Evolutionary conservation across 176 grass and related monocot genomes (phyloP).

Genomic region (Thalia dealbata): DNA sequence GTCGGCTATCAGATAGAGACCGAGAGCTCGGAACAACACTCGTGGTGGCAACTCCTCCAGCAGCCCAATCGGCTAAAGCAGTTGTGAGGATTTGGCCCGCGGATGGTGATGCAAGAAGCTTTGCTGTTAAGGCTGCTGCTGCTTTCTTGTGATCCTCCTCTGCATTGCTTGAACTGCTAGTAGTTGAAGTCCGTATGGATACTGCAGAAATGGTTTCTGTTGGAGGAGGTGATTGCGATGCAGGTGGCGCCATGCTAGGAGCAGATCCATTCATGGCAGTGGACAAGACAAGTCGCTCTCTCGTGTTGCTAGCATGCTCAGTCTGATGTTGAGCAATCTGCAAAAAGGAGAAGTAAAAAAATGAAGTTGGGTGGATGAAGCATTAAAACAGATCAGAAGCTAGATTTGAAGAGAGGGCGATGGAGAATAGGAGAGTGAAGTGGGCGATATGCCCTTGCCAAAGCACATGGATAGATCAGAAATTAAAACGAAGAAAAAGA

Average conservation of each 20-base stretch:
- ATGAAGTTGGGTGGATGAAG: neutral
- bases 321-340: slow-evolving; percentile 41
- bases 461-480: too few species aligned
- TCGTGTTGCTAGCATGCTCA: slow-evolving; percentile 29
- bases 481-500: too few species aligned
- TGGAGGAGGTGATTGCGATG: slow-evolving; percentile 25
- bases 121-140: slow-evolving; percentile 81
- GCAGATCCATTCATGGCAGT: slow-evolving; percentile 4
- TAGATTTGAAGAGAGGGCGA: too few species aligned
- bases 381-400: too few species aligned
- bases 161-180: slow-evolving; percentile 18
- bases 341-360: slow-evolving; percentile 18
- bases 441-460: too few species aligned
- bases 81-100: slow-evolving; percentile 49
- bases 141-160: slow-evolving; percentile 59
- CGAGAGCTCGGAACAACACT: slow-evolving; percentile 25
- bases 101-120: slow-evolving; percentile 66
- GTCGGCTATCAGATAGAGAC: slow-evolving; percentile 29
- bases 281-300: slow-evolving; percentile 20
- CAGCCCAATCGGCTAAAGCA: slow-evolving; percentile 50
- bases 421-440: too few species aligned
- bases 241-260: slow-evolving; percentile 21
- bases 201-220: slow-evolving; percentile 9
- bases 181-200: slow-evolving; percentile 26
- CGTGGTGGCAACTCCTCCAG: slow-evolving; percentile 56